A percentile compares a stretch with the other conserved stretches of the same genome.
phyloP scores from a whole-genome alignment of 2,329 filamentous ascomycete species.

The Chrysoporthe austroafricana region DNA sequence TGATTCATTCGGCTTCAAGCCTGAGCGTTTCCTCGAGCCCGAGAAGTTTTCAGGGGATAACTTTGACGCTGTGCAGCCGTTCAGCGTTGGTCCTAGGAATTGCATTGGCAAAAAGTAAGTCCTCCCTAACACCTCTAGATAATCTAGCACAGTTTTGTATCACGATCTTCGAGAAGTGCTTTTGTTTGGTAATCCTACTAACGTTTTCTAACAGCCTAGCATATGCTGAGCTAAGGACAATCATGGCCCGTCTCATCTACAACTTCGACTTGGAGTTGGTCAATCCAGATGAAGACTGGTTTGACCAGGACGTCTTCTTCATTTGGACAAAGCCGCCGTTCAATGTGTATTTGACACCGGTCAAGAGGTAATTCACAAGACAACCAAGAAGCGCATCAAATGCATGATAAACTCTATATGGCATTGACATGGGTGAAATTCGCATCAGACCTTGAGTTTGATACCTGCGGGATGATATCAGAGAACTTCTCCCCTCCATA shows the following conservation, averaged over 20 bases:
- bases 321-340: slow-evolving; percentile 47
- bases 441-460: not conserved
- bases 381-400: not conserved
- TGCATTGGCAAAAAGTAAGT: slow-evolving; percentile 55
- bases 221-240: slow-evolving; percentile 54
- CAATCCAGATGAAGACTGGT: slow-evolving; percentile 44
- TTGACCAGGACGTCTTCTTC: slow-evolving; percentile 43
- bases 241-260: slow-evolving; percentile 51
- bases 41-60: slow-evolving; percentile 46
- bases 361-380: slow-evolving; percentile 16
- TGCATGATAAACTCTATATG: not conserved
- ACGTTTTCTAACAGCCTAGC: slow-evolving; percentile 43
- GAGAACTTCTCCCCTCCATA: not conserved
- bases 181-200: not conserved
- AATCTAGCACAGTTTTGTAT: not conserved
- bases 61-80: slow-evolving; percentile 50
- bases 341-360: slow-evolving; percentile 42
- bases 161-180: not conserved
- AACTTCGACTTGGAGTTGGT: slow-evolving; percentile 52
- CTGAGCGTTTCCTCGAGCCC: slow-evolving; percentile 52
- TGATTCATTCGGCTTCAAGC: slow-evolving; percentile 48
- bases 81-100: slow-evolving; percentile 52
- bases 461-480: not conserved
- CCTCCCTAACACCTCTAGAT: too few relatives aligned
- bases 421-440: not conserved